These are phyloP conservation scores for Penicillium dipodomyicola DNA, from an alignment of 495 filamentous ascomycete species.

Conservation along the genomic window DNA sequence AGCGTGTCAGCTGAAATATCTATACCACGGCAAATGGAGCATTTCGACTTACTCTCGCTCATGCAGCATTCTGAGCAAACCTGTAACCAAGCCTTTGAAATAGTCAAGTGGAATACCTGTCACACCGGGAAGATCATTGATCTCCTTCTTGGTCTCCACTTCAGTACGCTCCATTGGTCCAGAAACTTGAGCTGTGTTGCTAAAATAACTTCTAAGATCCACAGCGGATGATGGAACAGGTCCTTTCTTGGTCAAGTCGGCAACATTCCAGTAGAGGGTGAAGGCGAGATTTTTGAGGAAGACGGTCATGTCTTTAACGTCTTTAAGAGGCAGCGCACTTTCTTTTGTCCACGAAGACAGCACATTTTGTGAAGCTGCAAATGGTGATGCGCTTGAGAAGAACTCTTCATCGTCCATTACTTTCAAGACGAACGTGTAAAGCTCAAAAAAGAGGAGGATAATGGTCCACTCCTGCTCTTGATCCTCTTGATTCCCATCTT, in stretches of 20 bases:
- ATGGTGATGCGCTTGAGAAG: conserved; percentile 44
- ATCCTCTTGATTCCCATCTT: conserved; percentile 27
- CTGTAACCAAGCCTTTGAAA: conserved; percentile 75
- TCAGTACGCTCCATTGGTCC: conserved; percentile 33
- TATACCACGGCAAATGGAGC: not conserved
- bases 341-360: conserved; percentile 54
- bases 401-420: conserved; percentile 85
- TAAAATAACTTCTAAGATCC: conserved; percentile 59
- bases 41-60: conserved; percentile 68
- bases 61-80: conserved; percentile 84
- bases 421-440: conserved; percentile 88
- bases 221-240: conserved; percentile 39
- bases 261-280: conserved; percentile 79
- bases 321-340: conserved; percentile 65
- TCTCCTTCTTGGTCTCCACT: conserved; percentile 37
- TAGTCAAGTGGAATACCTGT: conserved; percentile 74
- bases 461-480: conserved; percentile 81
- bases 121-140: conserved; percentile 53
- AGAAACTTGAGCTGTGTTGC: conserved; percentile 23
- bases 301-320: conserved; percentile 69
- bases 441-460: conserved; percentile 85
- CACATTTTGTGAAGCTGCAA: conserved; percentile 33
- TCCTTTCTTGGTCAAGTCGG: conserved; percentile 60
- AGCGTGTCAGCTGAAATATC: not conserved
- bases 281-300: conserved; percentile 96